These are phyloP conservation scores for Xylariaceae sp. DNA, from an alignment of 2,329 filamentous ascomycete genomes.

Conservation along the genomic window DNA sequence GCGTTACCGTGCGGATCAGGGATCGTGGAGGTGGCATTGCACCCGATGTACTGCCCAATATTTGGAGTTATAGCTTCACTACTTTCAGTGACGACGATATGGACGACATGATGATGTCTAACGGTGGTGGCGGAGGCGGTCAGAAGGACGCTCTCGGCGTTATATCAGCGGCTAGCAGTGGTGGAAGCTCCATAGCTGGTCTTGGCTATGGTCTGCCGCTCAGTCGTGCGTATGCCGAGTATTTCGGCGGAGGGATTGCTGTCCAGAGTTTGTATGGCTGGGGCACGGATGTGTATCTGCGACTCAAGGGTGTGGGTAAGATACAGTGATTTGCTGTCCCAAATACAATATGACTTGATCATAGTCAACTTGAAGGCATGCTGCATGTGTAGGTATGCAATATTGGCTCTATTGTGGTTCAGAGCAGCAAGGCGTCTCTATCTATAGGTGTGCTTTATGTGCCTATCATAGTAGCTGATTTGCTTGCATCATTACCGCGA, in stretches of 20 bases:
- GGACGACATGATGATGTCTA: constrained; percentile 38
- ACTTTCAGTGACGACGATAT: constrained; percentile 72
- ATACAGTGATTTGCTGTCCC: constrained; percentile 28
- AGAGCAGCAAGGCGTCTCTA: too few species aligned
- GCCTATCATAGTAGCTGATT: too few species aligned
- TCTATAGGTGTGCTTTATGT: too few species aligned
- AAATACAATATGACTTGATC: too few species aligned
- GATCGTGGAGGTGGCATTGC: constrained; percentile 93
- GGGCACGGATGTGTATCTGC: constrained; percentile 70
- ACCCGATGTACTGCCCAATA: constrained; percentile 75
- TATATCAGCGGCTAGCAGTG: constrained; percentile 67
- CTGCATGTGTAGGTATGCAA: too few species aligned
- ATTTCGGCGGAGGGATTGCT: constrained; percentile 91
- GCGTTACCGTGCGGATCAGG: constrained; percentile 90
- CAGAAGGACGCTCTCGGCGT: constrained; percentile 68
- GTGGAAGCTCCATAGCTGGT: constrained; percentile 82
- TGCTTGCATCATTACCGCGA: too few species aligned
- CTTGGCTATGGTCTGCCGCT: constrained; percentile 89
- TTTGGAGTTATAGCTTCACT: constrained; percentile 97
- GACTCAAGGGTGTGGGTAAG: constrained; percentile 59
- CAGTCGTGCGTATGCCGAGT: constrained; percentile 91
- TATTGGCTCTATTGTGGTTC: too few species aligned
- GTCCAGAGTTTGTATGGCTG: constrained; percentile 96
- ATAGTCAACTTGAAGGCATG: too few species aligned
- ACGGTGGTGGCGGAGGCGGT: constrained; percentile 38